Conservation (phyloP, 345 rosid species). For the Brassica juncea region DNA sequence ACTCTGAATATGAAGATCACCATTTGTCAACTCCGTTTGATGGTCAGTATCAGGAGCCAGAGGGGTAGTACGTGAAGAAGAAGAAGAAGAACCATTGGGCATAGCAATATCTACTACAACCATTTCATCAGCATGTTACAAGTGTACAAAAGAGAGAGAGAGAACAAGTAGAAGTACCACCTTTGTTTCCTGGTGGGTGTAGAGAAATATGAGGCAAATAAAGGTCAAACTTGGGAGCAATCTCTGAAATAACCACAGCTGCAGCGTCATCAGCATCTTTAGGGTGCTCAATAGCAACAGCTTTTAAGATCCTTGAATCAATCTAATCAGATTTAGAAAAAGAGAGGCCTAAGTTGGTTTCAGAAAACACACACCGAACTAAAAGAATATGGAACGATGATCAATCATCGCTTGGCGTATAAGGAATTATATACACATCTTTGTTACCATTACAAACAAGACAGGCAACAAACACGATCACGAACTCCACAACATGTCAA, state of each 20-base stretch:
- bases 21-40: not conserved
- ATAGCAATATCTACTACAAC: slow-evolving; percentile 36
- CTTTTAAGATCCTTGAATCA: slow-evolving; percentile 75
- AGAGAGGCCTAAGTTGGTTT: no score
- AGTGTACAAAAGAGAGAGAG: not conserved
- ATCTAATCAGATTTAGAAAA: slow-evolving; percentile 42
- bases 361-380: not conserved
- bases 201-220: slow-evolving; percentile 1
- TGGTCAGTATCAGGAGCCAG: slow-evolving; percentile 13
- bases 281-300: slow-evolving; percentile 84
- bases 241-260: slow-evolving; percentile 64
- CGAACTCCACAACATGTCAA: not conserved
- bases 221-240: slow-evolving; percentile 57
- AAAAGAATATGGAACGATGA: not conserved
- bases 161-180: slow-evolving; percentile 34
- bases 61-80: not conserved
- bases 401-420: no score
- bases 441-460: no score
- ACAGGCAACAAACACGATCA: not conserved
- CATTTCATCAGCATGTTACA: slow-evolving; percentile 6
- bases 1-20: slow-evolving; percentile 28
- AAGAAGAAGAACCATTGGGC: slow-evolving; percentile 17
- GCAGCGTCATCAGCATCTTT: slow-evolving; percentile 74
- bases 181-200: slow-evolving; percentile 41
- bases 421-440: no score